Conservation (phyloP, 768 basidiomycete species). For the Lactarius tabidus region DNA sequence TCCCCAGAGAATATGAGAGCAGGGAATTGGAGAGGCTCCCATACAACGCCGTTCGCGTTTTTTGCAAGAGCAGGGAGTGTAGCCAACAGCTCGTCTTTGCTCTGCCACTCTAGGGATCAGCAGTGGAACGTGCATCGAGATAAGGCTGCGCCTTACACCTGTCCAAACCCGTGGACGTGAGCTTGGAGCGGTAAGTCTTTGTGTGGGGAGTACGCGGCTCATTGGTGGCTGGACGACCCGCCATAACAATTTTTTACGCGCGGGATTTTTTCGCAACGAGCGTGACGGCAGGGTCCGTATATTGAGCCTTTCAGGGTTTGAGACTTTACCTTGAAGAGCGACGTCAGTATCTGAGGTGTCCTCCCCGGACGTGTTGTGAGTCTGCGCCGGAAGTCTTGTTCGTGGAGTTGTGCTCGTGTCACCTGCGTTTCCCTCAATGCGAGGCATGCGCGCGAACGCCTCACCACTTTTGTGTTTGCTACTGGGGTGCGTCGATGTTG, state of each 20-base stretch:
- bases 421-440: background rate
- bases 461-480: background rate
- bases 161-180: slow-evolving; percentile 18
- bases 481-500: background rate
- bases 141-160: slow-evolving; percentile 6
- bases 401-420: background rate
- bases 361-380: background rate
- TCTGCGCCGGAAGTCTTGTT: background rate
- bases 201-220: background rate
- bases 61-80: slow-evolving; percentile 12
- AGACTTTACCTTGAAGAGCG: background rate
- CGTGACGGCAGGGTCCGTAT: too few species aligned
- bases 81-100: slow-evolving; percentile 19
- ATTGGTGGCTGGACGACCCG: slow-evolving; percentile 7
- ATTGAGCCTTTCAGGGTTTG: background rate
- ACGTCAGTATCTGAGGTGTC: background rate
- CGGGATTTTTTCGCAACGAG: background rate
- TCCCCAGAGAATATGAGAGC: slow-evolving; percentile 13
- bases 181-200: background rate
- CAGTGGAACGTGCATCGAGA: background rate
- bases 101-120: background rate
- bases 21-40: background rate
- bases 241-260: slow-evolving; percentile 8
- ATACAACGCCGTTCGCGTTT: slow-evolving; percentile 8
- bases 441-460: background rate